These are phyloP conservation scores for Pestalotiopsis sp. DNA, from an alignment of 2,329 filamentous ascomycete species.

Conservation along the genomic window DNA sequence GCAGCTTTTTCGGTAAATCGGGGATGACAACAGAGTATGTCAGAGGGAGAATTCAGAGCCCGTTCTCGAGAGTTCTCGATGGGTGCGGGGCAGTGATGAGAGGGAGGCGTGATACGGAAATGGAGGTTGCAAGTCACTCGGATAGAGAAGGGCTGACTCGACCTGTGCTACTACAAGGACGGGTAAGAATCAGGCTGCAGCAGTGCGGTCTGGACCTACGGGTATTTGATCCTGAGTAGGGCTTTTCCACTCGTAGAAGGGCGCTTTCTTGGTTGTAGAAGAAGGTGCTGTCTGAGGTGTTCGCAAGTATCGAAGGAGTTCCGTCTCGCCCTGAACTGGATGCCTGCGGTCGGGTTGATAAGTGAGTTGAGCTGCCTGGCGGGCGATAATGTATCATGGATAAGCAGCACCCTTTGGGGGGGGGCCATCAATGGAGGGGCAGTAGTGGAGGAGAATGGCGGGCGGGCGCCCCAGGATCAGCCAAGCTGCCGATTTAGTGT, in stretches of 20 bases:
- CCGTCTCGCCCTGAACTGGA: background rate
- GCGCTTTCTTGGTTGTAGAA: background rate
- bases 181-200: background rate
- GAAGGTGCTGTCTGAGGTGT: background rate
- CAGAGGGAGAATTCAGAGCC: conserved; percentile 2
- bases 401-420: background rate
- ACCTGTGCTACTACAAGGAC: background rate
- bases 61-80: background rate
- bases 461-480: background rate
- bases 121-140: background rate
- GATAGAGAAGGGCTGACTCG: background rate
- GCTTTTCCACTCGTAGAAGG: background rate
- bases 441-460: background rate
- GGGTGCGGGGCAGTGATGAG: conserved; percentile 11
- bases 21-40: conserved; percentile 26
- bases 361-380: conserved; percentile 1
- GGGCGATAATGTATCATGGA: background rate
- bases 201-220: background rate
- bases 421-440: conserved; percentile 1
- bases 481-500: background rate
- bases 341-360: conserved; percentile 2
- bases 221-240: background rate
- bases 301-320: conserved; percentile 3
- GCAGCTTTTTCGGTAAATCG: conserved; percentile 24
- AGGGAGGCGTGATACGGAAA: conserved; percentile 4